Evolutionary conservation across 805 yeast genomes (phyloP), one percentile per base, ranked within the genome.

Genomic region (Hanseniaspora valbyensis): DNA sequence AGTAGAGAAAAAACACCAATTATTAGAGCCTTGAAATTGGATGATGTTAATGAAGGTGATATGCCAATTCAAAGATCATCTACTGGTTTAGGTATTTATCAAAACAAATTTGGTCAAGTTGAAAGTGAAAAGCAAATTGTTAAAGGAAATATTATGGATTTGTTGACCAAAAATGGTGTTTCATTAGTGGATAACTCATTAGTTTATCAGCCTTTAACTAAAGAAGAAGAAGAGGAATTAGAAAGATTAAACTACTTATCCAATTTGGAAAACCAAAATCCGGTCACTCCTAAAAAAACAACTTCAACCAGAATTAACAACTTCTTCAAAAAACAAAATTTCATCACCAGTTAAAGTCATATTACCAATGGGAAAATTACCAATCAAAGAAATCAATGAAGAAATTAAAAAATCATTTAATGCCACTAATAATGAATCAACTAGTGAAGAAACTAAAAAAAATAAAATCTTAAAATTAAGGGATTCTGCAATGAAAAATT

Each of bases 341-440:
- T 19, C 34, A 14, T 48, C 51, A 3, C 51, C 51, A 3, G 51
- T 48, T 1, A 48, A 48, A 14, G 41, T 48, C 25, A 13, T 48
- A 16, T 14, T 6, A 18, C 42, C 42, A 14, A 24, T 34, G 21
- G 33, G 41, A 18, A 29, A 33, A 13, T 8, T 32, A 5, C 34
- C 16, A 14, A 8, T 32, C 5, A 32, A 28, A 28, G 30, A 28
- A n/a, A n/a, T n/a, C n/a, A n/a, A n/a, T n/a, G n/a, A n/a, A n/a
- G n/a, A n/a, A n/a, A n/a, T n/a, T n/a, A n/a, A n/a, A n/a, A 30
- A 30, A 12, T 8, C n/a, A 18, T 14, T 4, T 16, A 21, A 41
- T 10, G 7, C 24, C 2, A 10, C 24, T n/a, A 24, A n/a, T 4
- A 33, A 18, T 19, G 32, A 33, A 22, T 8, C 22, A 3, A 13